These are phyloP conservation scores for Amyloporia xantha DNA, from an alignment of 768 basidiomycete genomes.

Conservation along the genomic window DNA sequence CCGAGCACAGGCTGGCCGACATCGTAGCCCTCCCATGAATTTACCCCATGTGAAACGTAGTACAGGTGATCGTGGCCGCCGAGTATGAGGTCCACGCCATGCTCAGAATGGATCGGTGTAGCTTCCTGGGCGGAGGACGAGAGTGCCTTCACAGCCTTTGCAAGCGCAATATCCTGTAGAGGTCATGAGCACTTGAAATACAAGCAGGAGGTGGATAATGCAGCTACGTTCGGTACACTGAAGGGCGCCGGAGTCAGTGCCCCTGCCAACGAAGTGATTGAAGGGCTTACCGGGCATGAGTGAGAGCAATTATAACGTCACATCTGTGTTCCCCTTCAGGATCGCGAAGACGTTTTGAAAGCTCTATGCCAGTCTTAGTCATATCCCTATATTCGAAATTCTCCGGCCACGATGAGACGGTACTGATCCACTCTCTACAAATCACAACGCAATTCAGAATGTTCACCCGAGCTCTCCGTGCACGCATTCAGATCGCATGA, in stretches of 20 bases:
- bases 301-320: constrained; percentile 81
- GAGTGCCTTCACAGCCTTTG: constrained; percentile 55
- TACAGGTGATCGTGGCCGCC: constrained; percentile 91
- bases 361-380: constrained; percentile 60
- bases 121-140: constrained; percentile 47
- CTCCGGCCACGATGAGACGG: constrained; percentile 80
- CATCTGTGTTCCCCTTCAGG: constrained; percentile 61
- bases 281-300: constrained; percentile 60
- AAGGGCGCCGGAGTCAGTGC: background rate
- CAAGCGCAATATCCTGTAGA: constrained; percentile 62
- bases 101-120: constrained; percentile 39
- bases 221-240: constrained; percentile 27
- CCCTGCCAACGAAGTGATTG: too few species aligned
- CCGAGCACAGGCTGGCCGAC: constrained; percentile 46
- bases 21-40: constrained; percentile 62
- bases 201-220: background rate
- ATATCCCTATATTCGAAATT: constrained; percentile 75
- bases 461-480: too few species aligned
- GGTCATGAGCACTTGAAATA: too few species aligned
- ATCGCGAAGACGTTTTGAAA: constrained; percentile 70
- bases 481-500: too few species aligned
- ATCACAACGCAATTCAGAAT: too few species aligned
- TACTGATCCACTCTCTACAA: constrained; percentile 80
- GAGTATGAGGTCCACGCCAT: constrained; percentile 79
- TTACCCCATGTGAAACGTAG: constrained; percentile 61